phyloP scores from a whole-genome alignment of 2,329 filamentous ascomycete genomes.

The Aureobasidium sp. region DNA sequence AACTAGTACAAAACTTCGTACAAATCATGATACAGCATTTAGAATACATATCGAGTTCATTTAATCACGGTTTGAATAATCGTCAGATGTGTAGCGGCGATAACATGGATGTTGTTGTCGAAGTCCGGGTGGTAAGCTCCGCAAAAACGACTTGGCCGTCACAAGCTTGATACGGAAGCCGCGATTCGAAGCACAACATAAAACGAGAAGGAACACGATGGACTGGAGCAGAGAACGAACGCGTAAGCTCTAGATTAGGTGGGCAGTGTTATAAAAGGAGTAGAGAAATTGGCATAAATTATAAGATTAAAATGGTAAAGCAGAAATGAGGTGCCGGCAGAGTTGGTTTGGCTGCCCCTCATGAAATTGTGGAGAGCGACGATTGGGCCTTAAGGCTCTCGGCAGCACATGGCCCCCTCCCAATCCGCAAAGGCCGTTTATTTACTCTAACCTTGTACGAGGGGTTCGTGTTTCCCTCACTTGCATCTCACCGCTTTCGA shows the following conservation, averaged over 20 bases:
- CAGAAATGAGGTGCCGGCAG: slow-evolving; percentile 1
- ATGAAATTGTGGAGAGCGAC: neutral
- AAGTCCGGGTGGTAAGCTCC: neutral
- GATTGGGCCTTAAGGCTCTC: neutral
- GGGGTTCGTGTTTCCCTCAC: neutral
- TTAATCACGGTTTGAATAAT: neutral
- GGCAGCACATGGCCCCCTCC: neutral
- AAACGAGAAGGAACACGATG: neutral
- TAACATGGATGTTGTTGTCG: neutral
- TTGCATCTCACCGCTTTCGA: slow-evolving; percentile 1
- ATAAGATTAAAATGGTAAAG: neutral
- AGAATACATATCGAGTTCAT: neutral
- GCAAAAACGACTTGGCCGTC: neutral
- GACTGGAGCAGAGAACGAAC: neutral
- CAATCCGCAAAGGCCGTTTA: neutral
- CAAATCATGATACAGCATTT: neutral
- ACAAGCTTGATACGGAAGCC: neutral
- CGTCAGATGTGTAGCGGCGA: neutral
- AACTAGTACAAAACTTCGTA: neutral
- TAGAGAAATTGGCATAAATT: neutral
- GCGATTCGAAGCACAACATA: neutral
- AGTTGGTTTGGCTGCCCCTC: neutral
- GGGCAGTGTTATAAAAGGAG: neutral
- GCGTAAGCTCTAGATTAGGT: neutral
- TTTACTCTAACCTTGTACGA: neutral